Base-by-base conservation (phyloP, 176 grass and related monocot genomes). In the Triticum dicoccoides region DNA sequence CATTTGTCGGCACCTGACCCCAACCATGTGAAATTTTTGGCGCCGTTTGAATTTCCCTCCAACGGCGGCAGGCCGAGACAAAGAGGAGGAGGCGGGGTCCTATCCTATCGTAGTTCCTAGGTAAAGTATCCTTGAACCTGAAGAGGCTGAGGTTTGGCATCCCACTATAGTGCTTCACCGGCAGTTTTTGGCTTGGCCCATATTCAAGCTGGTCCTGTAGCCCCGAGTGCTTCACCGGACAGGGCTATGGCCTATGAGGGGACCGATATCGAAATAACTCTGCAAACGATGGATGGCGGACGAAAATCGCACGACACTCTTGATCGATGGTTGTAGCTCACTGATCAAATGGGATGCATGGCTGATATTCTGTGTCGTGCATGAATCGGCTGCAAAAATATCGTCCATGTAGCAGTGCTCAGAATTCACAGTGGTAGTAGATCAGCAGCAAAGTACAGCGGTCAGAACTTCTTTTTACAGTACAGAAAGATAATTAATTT, bases 141-240 rank as follows among this genome's bases (percentile, higher is more conserved):
- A 41, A 41, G 39, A 72, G 9, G 37, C 14, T 21, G 78, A 41
- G 35, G 37, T 88, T 89, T 73, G 52, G 52, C 20, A 81, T 66
- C 17, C 49, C 51, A 33, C 25, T 3, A 18, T 3, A 18, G 61
- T 24, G 59, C 10, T 62, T 62, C 59, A 62, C 59, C n/a, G 8
- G 59, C 8, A 62, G n/a, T 24, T 62, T 62, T 62, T 58, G 59
- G 59, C 21, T 9, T 76, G 42, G 45, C 3, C 27, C 45, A 32
- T 54, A 32, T 54, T 76, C 73, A 52, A 9, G 73, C 45, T 76
- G 73, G 44, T 21, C 47, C 27, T 76, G 4, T 52, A 20, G 23
- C 54, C 21, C 51, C 45, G 45, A 52, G 14, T 47, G 44, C 44
- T 47, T 13, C 44, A 47, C 44, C 44, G 3, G 44, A 47, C 44